Evolutionary conservation across 2,329 filamentous ascomycete genomes (phyloP).

Genomic region (Mycosphaerella sp.): DNA sequence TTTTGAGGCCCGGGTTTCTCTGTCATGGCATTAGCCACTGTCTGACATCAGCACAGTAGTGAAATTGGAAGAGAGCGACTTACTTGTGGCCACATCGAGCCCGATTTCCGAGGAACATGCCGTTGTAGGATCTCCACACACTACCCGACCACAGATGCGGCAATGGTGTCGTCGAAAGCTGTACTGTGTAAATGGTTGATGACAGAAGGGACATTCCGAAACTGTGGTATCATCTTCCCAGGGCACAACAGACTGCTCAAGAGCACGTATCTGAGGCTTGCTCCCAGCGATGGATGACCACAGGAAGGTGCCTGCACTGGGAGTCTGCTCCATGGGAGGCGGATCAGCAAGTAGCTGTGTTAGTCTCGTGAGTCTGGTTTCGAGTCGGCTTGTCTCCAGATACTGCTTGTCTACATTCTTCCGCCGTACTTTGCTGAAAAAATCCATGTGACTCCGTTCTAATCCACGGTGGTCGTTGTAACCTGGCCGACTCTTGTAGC

Average conservation of each 20-base stretch:
- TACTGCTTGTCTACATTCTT: constrained; percentile 77
- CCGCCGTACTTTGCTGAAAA: constrained; percentile 64
- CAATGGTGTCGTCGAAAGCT: constrained; percentile 92
- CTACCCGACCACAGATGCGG: constrained; percentile 83
- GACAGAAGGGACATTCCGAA: constrained; percentile 79
- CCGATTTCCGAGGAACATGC: constrained; percentile 79
- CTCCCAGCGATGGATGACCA: constrained; percentile 55
- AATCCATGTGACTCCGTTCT: constrained; percentile 62
- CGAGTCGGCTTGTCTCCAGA: constrained; percentile 79
- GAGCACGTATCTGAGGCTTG: constrained; percentile 61
- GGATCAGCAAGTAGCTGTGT: constrained; percentile 75
- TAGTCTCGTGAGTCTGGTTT: constrained; percentile 85
- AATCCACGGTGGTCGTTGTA: constrained; percentile 71
- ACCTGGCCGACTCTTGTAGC: constrained; percentile 90
- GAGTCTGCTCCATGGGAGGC: constrained; percentile 50
- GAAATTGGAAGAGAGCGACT: constrained; percentile 29
- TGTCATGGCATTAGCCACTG: constrained; percentile 32
- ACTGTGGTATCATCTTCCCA: constrained; percentile 92
- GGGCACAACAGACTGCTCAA: constrained; percentile 79
- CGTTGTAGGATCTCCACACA: constrained; percentile 82
- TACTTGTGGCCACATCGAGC: constrained; percentile 64
- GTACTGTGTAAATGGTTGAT: constrained; percentile 91
- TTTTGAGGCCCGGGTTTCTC: constrained; percentile 44
- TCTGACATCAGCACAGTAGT: constrained; percentile 29
- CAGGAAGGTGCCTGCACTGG: constrained; percentile 46